A percentile compares a stretch with the other conserved stretches of the same genome.
phyloP scores from a whole-genome alignment of 2,329 filamentous ascomycete species.

The Paecilomyces sp. region DNA sequence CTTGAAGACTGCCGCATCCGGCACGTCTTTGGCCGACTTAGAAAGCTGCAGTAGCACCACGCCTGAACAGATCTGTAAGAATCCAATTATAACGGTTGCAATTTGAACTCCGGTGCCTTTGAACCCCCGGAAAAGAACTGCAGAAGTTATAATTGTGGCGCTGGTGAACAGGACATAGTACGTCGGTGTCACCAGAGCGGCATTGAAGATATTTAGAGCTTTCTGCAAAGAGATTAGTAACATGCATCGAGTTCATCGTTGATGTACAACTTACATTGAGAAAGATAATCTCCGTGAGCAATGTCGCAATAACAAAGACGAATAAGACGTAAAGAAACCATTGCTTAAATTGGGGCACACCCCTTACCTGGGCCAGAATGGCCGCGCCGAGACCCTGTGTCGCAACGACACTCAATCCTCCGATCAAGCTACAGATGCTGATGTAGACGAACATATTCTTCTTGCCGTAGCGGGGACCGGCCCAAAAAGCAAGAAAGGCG shows the following conservation, averaged over 20 bases:
- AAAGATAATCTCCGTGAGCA: slow-evolving; percentile 90
- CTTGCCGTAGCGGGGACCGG: slow-evolving; percentile 82
- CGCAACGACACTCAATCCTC: slow-evolving; percentile 87
- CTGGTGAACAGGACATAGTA: slow-evolving; percentile 99
- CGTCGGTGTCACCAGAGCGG: slow-evolving; percentile 90
- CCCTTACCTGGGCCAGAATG: slow-evolving; percentile 77
- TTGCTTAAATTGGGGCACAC: slow-evolving; percentile 84
- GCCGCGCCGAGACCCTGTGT: slow-evolving; percentile 90
- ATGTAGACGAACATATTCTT: slow-evolving; percentile 98
- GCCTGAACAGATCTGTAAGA: slow-evolving; percentile 86
- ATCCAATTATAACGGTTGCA: slow-evolving; percentile 83
- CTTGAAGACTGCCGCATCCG: slow-evolving; percentile 83
- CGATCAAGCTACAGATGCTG: slow-evolving; percentile 90
- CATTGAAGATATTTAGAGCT: slow-evolving; percentile 96
- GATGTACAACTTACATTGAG: slow-evolving; percentile 67
- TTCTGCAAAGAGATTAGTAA: slow-evolving; percentile 53
- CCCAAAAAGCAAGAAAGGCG: slow-evolving; percentile 66
- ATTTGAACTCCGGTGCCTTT: slow-evolving; percentile 77
- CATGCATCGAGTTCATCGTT: not conserved
- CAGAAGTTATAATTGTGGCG: slow-evolving; percentile 88
- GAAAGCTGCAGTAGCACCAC: slow-evolving; percentile 93
- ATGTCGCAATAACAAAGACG: slow-evolving; percentile 81
- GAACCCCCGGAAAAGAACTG: slow-evolving; percentile 88
- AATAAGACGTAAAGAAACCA: slow-evolving; percentile 94
- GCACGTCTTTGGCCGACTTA: slow-evolving; percentile 95